Percentiles rank a stretch among this genome's conserved stretches.
Evolutionary conservation across 768 basidiomycete genomes (phyloP).

Genomic region (Suillus bovinus): DNA sequence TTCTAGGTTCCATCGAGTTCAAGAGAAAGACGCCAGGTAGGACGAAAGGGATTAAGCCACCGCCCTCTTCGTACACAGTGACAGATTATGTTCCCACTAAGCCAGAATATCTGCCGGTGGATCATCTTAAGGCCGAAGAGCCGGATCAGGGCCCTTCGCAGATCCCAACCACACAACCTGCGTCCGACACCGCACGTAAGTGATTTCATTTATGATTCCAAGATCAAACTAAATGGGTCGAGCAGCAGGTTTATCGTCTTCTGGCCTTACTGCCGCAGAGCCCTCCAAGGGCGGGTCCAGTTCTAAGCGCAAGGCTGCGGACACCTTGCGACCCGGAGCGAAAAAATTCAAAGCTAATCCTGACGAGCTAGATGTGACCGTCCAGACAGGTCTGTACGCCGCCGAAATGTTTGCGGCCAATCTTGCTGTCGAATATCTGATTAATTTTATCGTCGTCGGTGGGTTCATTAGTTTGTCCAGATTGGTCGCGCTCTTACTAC

Average conservation of each 20-base stretch:
- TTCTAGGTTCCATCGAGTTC: background rate
- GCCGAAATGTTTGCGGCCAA: background rate
- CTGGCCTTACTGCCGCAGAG: too few relatives aligned
- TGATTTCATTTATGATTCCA: background rate
- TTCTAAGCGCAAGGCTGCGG: background rate
- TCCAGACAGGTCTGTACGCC: background rate
- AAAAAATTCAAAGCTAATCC: background rate
- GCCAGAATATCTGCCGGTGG: background rate
- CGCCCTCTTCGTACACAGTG: background rate
- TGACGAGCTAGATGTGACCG: background rate
- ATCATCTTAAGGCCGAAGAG: background rate
- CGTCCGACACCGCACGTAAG: background rate
- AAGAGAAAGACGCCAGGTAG: too few relatives aligned
- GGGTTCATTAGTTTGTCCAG: background rate
- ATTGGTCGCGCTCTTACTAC: background rate
- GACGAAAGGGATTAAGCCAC: background rate
- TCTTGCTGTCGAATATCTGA: background rate
- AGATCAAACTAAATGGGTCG: background rate
- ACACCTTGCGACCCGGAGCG: background rate
- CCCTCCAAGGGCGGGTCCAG: background rate
- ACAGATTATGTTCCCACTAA: background rate
- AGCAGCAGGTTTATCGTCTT: background rate
- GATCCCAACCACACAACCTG: background rate
- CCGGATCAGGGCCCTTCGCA: background rate
- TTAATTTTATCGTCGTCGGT: background rate